phyloP scores from a whole-genome alignment of 495 filamentous ascomycete genomes.

The Daldinia bambusicola region DNA sequence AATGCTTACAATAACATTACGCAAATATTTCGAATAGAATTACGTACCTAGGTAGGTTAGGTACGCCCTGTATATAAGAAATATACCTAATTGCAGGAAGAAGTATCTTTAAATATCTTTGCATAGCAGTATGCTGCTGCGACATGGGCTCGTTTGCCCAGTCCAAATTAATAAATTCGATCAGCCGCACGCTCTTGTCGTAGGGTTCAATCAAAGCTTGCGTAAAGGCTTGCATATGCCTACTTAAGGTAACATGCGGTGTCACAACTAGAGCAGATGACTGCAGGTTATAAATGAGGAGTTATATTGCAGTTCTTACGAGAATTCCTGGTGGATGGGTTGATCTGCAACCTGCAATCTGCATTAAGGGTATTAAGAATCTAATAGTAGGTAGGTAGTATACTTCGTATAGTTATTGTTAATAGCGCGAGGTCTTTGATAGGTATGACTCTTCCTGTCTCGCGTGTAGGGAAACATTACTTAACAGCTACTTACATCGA shows the following conservation, averaged over 20 bases:
- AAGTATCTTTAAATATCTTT: conserved; percentile 17
- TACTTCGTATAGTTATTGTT: conserved; percentile 7
- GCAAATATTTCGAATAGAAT: neutral
- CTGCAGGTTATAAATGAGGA: conserved; percentile 5
- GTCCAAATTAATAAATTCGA: conserved; percentile 25
- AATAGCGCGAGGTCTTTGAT: conserved; percentile 10
- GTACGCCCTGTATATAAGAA: neutral
- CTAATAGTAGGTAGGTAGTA: conserved; percentile 9
- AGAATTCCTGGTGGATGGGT: conserved; percentile 5
- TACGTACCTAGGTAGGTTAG: neutral
- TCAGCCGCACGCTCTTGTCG: conserved; percentile 37
- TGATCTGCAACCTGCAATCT: conserved; percentile 42
- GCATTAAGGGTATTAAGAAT: conserved; percentile 30
- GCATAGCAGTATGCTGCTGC: neutral
- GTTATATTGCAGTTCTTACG: conserved; percentile 20
- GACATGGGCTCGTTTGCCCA: conserved; percentile 12
- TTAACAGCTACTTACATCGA: neutral
- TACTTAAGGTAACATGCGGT: conserved; percentile 21
- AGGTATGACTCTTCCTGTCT: neutral
- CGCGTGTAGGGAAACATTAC: neutral
- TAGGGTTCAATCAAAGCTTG: conserved; percentile 37
- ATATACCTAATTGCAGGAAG: neutral
- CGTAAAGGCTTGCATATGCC: conserved; percentile 26
- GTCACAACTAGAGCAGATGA: conserved; percentile 22
- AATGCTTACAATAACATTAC: neutral